Evolutionary conservation across 106 monocot species (phyloP).

Genomic region (Dactylorhiza incarnata): DNA sequence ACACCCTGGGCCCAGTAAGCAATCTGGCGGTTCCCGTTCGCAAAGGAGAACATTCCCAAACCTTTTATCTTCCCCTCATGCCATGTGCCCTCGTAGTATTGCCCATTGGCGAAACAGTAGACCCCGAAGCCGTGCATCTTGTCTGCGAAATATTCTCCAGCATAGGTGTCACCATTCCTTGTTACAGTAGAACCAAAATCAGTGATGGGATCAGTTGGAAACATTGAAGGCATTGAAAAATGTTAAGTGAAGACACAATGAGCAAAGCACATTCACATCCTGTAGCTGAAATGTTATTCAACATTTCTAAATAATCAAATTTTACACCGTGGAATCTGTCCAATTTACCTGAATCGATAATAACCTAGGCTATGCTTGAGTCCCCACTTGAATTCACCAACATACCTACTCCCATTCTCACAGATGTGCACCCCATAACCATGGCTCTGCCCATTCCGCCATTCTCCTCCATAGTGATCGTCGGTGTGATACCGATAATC

Average conservation of each 20-base stretch:
- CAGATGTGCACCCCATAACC: slow-evolving; percentile 23
- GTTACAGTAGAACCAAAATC: background rate
- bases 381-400: slow-evolving; percentile 24
- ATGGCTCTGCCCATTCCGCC: slow-evolving; percentile 25
- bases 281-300: no score
- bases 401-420: slow-evolving; percentile 22
- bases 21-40: slow-evolving; percentile 56
- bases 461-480: slow-evolving; percentile 24
- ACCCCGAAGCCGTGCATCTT: slow-evolving; percentile 77
- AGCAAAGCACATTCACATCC: no score
- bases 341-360: slow-evolving; percentile 22
- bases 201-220: background rate
- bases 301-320: no score
- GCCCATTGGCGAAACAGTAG: slow-evolving; percentile 62
- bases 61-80: slow-evolving; percentile 69
- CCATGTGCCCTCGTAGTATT: slow-evolving; percentile 67
- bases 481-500: slow-evolving; percentile 22
- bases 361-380: slow-evolving; percentile 26
- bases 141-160: slow-evolving; percentile 80
- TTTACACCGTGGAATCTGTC: background rate
- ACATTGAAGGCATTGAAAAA: background rate
- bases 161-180: slow-evolving; percentile 73
- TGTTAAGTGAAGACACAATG: no score
- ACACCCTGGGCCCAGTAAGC: slow-evolving; percentile 72
- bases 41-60: slow-evolving; percentile 62